A percentile compares a stretch with the other conserved stretches of the same genome.
Evolutionary conservation across 176 grass and related monocot genomes (phyloP).

Genomic region (Eremochloa ophiuroides): DNA sequence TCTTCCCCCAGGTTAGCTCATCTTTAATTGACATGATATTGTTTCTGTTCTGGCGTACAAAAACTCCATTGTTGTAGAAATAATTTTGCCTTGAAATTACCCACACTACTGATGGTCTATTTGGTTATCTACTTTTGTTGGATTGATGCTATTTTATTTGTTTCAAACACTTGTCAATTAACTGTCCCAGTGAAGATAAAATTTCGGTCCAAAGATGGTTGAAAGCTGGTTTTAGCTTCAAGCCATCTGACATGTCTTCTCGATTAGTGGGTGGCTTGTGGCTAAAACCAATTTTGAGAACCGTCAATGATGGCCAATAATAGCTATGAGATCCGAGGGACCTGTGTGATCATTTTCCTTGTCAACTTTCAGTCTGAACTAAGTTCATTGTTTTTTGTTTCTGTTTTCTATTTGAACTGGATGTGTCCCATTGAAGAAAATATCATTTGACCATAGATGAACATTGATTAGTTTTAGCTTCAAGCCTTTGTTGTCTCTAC

Average conservation of each 20-base stretch:
- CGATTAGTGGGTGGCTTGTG: constrained; percentile 28
- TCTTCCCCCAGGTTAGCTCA: constrained; percentile 53
- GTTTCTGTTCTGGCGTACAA: neutral
- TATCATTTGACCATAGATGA: constrained; percentile 6
- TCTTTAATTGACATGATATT: neutral
- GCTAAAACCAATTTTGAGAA: constrained; percentile 24
- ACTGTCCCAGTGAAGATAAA: constrained; percentile 53
- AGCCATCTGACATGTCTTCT: constrained; percentile 30
- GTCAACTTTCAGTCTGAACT: neutral
- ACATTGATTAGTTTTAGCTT: constrained; percentile 34
- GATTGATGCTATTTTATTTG: neutral
- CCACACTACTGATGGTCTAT: neutral
- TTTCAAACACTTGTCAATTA: neutral
- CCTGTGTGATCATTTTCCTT: neutral
- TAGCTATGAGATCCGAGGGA: constrained; percentile 91
- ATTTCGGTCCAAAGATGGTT: constrained; percentile 48
- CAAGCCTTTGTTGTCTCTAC: constrained; percentile 1
- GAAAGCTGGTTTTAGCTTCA: constrained; percentile 41
- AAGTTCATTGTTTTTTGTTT: neutral
- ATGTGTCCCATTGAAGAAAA: neutral
- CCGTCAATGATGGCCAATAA: constrained; percentile 49
- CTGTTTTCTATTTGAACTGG: neutral
- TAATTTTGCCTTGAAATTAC: neutral
- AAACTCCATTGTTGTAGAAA: neutral
- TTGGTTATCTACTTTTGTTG: neutral